These are phyloP conservation scores for Cucurbita maxima DNA, from an alignment of 306 rosid genomes.

Conservation along the genomic window DNA sequence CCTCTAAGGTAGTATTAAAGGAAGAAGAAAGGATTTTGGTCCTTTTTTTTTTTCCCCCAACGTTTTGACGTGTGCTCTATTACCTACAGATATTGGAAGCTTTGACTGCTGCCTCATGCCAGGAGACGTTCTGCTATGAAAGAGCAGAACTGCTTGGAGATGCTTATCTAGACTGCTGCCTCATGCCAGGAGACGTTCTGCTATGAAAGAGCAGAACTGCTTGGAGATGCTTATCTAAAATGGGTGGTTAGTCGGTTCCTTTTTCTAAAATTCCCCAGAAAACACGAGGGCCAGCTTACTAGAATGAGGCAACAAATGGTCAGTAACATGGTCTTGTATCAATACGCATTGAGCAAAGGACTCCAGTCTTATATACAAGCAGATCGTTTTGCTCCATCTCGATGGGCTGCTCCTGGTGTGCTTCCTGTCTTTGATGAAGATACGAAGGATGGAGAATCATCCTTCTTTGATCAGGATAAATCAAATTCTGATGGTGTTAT, in stretches of 20 bases:
- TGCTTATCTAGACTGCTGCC: slow-evolving; percentile 94
- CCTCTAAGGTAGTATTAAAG: slow-evolving; percentile 42
- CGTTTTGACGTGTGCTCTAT: neutral
- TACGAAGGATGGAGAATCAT: slow-evolving; percentile 69
- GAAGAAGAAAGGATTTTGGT: neutral
- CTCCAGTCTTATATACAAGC: slow-evolving; percentile 97
- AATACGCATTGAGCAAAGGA: slow-evolving; percentile 63
- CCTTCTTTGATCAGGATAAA: slow-evolving; percentile 58
- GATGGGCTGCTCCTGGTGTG: slow-evolving; percentile 99
- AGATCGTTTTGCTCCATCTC: slow-evolving; percentile 92
- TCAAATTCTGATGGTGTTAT: slow-evolving; percentile 18
- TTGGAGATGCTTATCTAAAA: slow-evolving; percentile 96
- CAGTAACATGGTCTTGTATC: slow-evolving; percentile 90
- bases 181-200: slow-evolving; percentile 99
- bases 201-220: slow-evolving; percentile 97
- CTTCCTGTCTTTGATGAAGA: slow-evolving; percentile 89
- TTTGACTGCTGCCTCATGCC: slow-evolving; percentile 97
- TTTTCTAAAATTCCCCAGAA: slow-evolving; percentile 89
- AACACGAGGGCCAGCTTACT: slow-evolving; percentile 98
- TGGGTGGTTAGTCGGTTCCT: slow-evolving; percentile 97
- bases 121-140: slow-evolving; percentile 98
- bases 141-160: slow-evolving; percentile 99
- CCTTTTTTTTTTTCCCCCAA: neutral
- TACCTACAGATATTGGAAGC: slow-evolving; percentile 83
- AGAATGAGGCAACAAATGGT: slow-evolving; percentile 99